Base-by-base conservation (phyloP, 352 stramenopile species). In the Phytopythium aichiense region DNA sequence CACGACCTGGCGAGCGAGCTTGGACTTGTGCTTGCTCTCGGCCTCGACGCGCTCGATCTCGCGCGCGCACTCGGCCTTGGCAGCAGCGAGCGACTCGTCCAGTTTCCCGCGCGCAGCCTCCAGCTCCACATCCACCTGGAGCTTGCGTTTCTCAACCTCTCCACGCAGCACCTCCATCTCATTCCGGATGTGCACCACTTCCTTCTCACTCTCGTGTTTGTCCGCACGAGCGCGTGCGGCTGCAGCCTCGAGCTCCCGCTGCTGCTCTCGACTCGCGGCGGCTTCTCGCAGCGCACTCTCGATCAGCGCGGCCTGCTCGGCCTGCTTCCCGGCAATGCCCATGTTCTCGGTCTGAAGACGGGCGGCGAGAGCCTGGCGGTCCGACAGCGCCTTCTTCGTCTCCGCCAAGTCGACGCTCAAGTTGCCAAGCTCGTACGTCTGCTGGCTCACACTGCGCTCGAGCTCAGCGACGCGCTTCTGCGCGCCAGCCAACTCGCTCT, bases 321-420 rank as follows among this genome's bases (percentile, higher is more conserved):
- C 85, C 55, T 92, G 71, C 42, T 89, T 91, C 22, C 81, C 78
- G n/a, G 85, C 82, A 35, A 91, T 88, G 1, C 73, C 73, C 79
- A 94, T 92, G 64, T 95, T 94, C 56, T 95, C 87, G 1, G 83
- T 91, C 60, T 94, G 82, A 62, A 94, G 66, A 12, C 86, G 84
- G 33, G 88, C 89, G 13, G 86, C 86, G 22, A 92, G 72, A 8
- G 84, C 83, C 70, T 88, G 92, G 15, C 83, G 78, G 58, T 95
- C 86, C 4, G 88, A 95, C n/a, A 92, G 61, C 16, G 83, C 74
- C 51, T 93, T 94, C 58, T 92, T 92, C 11, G 82, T 90, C 58
- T 94, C 84, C 6, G 84, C 77, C 42, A 93, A 59, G 56, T 93
- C 79, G 33, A 87, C 77, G 60, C 79, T 86, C 65, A 94, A 51